A percentile compares a stretch with the other conserved stretches of the same genome.
phyloP scores from a whole-genome alignment of 371 early-diverging fungal genomes.

The Neoconidiobolus thromboides region DNA sequence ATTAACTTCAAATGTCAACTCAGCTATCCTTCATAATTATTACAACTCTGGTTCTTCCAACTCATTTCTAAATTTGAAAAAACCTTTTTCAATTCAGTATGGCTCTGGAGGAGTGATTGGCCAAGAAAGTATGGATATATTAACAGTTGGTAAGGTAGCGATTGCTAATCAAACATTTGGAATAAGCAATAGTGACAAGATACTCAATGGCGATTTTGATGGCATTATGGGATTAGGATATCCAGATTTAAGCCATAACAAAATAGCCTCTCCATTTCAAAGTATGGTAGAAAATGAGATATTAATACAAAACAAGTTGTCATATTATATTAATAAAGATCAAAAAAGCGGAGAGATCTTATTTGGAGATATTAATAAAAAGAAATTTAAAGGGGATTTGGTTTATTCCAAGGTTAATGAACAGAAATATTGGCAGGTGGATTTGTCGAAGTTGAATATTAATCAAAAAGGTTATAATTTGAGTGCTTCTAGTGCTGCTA shows the following conservation, averaged over 20 bases:
- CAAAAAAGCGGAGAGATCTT: slow-evolving; percentile 63
- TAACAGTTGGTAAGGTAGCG: slow-evolving; percentile 46
- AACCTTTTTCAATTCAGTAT: slow-evolving; percentile 75
- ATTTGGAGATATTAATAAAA: slow-evolving; percentile 57
- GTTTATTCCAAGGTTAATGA: slow-evolving; percentile 63
- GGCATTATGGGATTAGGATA: slow-evolving; percentile 85
- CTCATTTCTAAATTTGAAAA: slow-evolving; percentile 66
- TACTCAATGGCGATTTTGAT: slow-evolving; percentile 52
- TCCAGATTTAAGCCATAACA: slow-evolving; percentile 69
- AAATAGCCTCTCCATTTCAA: slow-evolving; percentile 82
- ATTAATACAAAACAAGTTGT: slow-evolving; percentile 44
- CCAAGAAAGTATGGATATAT: slow-evolving; percentile 55
- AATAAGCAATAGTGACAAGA: too few species aligned
- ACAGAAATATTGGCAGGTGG: slow-evolving; percentile 91
- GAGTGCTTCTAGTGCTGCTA: slow-evolving; percentile 45
- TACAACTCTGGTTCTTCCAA: slow-evolving; percentile 53
- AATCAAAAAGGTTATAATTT: slow-evolving; percentile 40
- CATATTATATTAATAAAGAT: slow-evolving; percentile 52
- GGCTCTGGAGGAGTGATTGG: slow-evolving; percentile 86
- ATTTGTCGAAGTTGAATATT: slow-evolving; percentile 44
- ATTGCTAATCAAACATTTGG: slow-evolving; percentile 56
- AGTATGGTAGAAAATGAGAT: slow-evolving; percentile 57
- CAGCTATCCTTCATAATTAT: slow-evolving; percentile 71
- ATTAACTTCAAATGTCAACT: slow-evolving; percentile 6
- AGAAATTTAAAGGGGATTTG: slow-evolving; percentile 50